Evolutionary conservation across 2,329 filamentous ascomycete species (phyloP).

Genomic region (Neofusicoccum kwambonambiense): DNA sequence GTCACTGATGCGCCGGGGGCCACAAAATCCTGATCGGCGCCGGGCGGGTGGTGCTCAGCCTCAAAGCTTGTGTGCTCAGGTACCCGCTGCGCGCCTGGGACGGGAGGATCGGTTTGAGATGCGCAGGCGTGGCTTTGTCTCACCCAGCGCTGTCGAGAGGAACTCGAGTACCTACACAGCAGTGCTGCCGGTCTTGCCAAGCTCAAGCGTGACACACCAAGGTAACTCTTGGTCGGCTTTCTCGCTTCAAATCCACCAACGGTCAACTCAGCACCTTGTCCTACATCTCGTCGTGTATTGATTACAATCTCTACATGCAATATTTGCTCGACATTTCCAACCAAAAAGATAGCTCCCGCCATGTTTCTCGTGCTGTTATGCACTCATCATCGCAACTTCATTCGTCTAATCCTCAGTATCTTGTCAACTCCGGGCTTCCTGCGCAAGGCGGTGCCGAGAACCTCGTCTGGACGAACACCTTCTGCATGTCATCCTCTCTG

Average conservation of each 20-base stretch:
- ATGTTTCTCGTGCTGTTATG: background rate
- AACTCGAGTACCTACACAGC: no score
- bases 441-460: conserved; percentile 53
- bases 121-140: no score
- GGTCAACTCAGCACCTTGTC: no score
- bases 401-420: conserved; percentile 25
- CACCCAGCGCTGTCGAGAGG: no score
- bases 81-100: background rate
- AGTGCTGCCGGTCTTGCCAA: no score
- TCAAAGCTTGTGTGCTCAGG: conserved; percentile 2
- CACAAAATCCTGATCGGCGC: background rate
- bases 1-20: background rate
- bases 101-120: no score
- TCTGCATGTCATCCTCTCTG: conserved; percentile 72
- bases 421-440: conserved; percentile 54
- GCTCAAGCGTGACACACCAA: no score
- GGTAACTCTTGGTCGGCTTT: no score
- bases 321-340: background rate
- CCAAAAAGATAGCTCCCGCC: background rate
- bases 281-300: background rate
- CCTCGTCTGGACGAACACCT: conserved; percentile 67
- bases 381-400: no score
- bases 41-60: background rate
- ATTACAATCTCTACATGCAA: background rate
- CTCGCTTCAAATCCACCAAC: no score